Conservation (phyloP, 2,329 filamentous ascomycete genomes). For the Leptographium radiaticola region DNA sequence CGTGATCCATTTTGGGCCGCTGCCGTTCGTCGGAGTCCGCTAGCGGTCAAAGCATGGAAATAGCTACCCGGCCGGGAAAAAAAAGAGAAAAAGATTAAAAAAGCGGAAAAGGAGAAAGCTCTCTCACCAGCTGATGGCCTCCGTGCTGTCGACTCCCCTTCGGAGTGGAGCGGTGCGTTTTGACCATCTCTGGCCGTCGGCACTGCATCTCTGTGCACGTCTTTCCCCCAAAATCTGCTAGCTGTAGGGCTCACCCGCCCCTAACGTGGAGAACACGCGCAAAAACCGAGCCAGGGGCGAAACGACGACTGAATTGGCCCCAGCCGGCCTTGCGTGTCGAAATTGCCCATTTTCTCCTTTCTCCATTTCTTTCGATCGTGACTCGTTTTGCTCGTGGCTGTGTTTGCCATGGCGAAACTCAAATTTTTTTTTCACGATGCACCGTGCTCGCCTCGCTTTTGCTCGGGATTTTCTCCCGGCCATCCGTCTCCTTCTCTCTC, state of each 20-base stretch:
- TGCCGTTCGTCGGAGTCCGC: not conserved
- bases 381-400: not conserved
- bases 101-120: not conserved
- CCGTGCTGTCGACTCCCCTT: not conserved
- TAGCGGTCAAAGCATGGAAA: not conserved
- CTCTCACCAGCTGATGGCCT: not conserved
- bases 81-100: not conserved
- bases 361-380: not conserved
- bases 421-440: not conserved
- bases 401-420: not conserved
- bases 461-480: not conserved
- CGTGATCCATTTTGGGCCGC: not conserved
- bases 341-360: not conserved
- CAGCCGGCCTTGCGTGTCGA: not conserved
- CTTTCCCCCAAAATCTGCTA: not conserved
- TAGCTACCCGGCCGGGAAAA: not conserved
- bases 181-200: not conserved
- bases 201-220: not conserved
- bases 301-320: not conserved
- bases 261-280: not conserved
- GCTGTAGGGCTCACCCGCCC: not conserved
- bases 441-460: not conserved
- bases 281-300: not conserved
- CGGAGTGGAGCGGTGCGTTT: not conserved
- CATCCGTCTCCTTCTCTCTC: not conserved